These are phyloP conservation scores for Clonostachys byssicola DNA, from an alignment of 2,329 filamentous ascomycete genomes.

Conservation along the genomic window DNA sequence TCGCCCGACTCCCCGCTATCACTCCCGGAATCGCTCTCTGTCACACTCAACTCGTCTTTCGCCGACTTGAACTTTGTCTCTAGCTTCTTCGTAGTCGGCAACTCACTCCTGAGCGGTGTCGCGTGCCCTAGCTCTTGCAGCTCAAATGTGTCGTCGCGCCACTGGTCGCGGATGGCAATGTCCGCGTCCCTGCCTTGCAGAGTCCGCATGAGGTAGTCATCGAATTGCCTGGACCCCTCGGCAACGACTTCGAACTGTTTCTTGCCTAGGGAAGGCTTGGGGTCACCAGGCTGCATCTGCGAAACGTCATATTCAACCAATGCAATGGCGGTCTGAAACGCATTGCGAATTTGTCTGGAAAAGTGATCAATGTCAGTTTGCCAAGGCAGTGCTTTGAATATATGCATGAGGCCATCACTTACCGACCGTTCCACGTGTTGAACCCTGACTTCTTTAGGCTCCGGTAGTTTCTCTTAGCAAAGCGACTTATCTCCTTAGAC, in stretches of 20 bases:
- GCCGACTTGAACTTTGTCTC: too few species aligned
- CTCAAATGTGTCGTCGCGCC: conserved; percentile 1
- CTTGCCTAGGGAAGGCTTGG: conserved; percentile 2
- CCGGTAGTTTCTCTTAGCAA: conserved; percentile 23
- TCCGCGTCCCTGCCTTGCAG: not conserved
- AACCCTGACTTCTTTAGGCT: conserved; percentile 1
- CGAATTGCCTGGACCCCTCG: conserved; percentile 3
- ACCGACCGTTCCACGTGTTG: conserved; percentile 11
- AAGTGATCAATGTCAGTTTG: too few species aligned
- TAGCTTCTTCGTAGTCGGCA: too few species aligned
- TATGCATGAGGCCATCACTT: not conserved
- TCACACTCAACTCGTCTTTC: too few species aligned
- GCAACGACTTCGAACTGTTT: conserved; percentile 5
- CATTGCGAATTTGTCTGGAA: conserved; percentile 14
- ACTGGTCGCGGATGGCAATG: not conserved
- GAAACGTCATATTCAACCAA: conserved; percentile 6
- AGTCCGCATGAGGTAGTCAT: conserved; percentile 4
- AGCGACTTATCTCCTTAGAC: conserved; percentile 26
- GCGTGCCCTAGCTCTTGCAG: not conserved
- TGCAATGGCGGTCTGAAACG: conserved; percentile 13
- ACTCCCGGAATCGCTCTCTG: too few species aligned
- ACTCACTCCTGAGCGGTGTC: not conserved
- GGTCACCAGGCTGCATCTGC: not conserved
- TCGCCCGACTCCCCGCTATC: too few species aligned
- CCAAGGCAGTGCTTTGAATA: not conserved